A percentile compares a stretch with the other conserved stretches of the same genome.
phyloP scores from a whole-genome alignment of 306 rosid genomes.

The Ormosia emarginata region DNA sequence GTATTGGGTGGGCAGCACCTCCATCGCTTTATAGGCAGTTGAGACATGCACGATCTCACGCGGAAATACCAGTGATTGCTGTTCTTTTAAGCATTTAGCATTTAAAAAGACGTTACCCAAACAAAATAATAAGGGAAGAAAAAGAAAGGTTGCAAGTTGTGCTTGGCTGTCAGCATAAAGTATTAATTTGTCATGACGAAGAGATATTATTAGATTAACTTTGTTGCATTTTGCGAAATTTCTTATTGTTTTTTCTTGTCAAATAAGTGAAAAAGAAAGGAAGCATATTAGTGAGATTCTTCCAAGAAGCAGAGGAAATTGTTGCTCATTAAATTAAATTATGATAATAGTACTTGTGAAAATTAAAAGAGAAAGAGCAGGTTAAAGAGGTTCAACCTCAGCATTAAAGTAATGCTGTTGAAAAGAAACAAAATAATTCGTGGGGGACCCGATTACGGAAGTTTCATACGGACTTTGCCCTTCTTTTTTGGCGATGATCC shows the following conservation, averaged over 20 bases:
- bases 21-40: background rate
- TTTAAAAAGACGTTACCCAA: background rate
- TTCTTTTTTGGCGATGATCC: slow-evolving; percentile 19
- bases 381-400: background rate
- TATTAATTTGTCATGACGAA: background rate
- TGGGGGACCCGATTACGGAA: background rate
- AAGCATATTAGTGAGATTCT: background rate
- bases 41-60: slow-evolving; percentile 14
- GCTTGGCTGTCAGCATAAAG: background rate
- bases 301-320: too few species aligned
- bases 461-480: background rate
- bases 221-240: background rate
- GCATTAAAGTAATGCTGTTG: background rate
- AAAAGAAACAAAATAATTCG: background rate
- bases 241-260: background rate
- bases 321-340: too few species aligned
- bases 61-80: slow-evolving; percentile 12
- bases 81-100: background rate
- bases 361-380: background rate
- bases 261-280: background rate
- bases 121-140: background rate
- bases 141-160: background rate
- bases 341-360: background rate
- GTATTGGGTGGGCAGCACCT: background rate
- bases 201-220: too few species aligned